These are phyloP conservation scores for Lasiodiplodia theobromae DNA, from an alignment of 2,329 filamentous ascomycete species.

Conservation along the genomic window DNA sequence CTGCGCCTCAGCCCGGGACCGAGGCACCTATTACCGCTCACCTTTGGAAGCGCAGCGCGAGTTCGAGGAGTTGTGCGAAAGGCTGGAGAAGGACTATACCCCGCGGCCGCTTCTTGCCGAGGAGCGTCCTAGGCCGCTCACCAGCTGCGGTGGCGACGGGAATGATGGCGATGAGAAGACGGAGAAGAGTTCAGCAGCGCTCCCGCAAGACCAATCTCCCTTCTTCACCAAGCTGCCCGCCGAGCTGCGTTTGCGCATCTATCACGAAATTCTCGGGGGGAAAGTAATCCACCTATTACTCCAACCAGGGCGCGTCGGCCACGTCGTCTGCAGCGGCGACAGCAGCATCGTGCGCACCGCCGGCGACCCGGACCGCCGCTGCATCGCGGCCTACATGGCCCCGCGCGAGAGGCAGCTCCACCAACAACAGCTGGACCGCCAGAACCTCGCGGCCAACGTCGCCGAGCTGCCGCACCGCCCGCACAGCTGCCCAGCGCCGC, in stretches of 20 bases:
- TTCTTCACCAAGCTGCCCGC: slow-evolving; percentile 5
- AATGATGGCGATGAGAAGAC: background rate
- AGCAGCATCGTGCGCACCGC: background rate
- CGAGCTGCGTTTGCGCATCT: slow-evolving; percentile 13
- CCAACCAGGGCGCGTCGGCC: background rate
- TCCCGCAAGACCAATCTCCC: background rate
- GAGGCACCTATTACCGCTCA: background rate
- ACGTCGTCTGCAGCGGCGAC: slow-evolving; percentile 1
- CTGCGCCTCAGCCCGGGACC: background rate
- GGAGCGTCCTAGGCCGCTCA: background rate
- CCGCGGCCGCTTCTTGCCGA: background rate
- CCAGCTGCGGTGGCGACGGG: background rate
- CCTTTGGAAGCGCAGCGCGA: too few relatives aligned
- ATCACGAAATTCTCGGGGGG: background rate
- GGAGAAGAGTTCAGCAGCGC: background rate
- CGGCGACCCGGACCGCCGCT: slow-evolving; percentile 2
- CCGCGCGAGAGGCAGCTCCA: background rate
- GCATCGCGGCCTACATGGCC: background rate
- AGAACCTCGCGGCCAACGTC: background rate
- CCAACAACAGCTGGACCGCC: background rate
- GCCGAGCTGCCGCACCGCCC: background rate
- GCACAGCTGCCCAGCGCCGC: background rate
- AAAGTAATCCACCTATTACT: slow-evolving; percentile 1
- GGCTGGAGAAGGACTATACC: background rate
- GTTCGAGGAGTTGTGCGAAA: background rate